phyloP scores from a whole-genome alignment of 306 rosid genomes.

The Arachis stenosperma region DNA sequence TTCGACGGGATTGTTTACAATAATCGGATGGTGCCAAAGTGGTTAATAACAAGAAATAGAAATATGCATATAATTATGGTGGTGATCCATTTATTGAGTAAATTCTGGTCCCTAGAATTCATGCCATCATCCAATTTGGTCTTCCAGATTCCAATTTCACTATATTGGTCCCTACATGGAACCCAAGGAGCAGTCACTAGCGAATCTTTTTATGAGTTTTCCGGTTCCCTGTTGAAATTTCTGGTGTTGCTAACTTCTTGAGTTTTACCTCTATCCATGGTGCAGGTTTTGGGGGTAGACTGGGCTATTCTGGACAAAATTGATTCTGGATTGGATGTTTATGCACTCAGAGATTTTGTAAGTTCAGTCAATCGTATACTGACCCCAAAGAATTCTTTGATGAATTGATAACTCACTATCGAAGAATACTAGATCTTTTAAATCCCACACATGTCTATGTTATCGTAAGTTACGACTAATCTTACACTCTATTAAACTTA shows the following conservation, averaged over 20 bases:
- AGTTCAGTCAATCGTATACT: conserved; percentile 76
- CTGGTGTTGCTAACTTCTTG: conserved; percentile 57
- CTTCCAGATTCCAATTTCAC: no score
- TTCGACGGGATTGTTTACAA: conserved; percentile 8
- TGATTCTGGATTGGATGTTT: conserved; percentile 97
- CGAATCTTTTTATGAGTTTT: conserved; percentile 93
- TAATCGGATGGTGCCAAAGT: no score
- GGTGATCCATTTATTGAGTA: no score
- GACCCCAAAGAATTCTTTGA: conserved; percentile 70
- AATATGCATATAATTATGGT: no score
- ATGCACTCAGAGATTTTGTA: conserved; percentile 92
- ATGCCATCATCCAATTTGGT: no score
- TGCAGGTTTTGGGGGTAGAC: conserved; percentile 93
- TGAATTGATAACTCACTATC: conserved; percentile 89
- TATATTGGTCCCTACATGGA: conserved; percentile 47
- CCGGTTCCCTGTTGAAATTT: conserved; percentile 86
- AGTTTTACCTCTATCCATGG: conserved; percentile 1
- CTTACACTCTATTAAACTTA: conserved; percentile 31
- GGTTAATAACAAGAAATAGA: no score
- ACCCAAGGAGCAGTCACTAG: conserved; percentile 81
- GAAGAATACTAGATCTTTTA: conserved; percentile 73
- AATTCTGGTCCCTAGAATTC: no score
- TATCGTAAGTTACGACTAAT: conserved; percentile 63
- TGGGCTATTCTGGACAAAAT: conserved; percentile 89
- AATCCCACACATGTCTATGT: conserved; percentile 79